phyloP scores from a whole-genome alignment of 129 eudicot species.

The Tagetes patula region DNA sequence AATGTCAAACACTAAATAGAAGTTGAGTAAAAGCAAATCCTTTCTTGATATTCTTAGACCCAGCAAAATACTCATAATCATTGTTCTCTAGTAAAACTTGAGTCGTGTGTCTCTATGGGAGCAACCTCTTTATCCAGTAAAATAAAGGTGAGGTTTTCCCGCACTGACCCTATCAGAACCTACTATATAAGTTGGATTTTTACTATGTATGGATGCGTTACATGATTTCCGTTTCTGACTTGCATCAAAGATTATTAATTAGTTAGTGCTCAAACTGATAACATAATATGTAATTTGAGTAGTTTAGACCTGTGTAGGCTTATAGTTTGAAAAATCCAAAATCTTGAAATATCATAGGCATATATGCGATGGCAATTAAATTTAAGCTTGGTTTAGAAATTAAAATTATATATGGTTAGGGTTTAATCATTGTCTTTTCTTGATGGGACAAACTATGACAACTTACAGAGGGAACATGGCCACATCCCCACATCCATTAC shows the following conservation, averaged over 20 bases:
- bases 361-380: constrained; percentile 1
- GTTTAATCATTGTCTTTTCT: constrained; percentile 24
- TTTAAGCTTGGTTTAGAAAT: constrained; percentile 8
- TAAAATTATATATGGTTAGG: neutral
- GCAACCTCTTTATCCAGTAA: too few relatives aligned
- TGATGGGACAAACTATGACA: constrained; percentile 26
- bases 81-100: neutral
- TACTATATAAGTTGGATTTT: too few relatives aligned
- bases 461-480: constrained; percentile 27
- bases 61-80: neutral
- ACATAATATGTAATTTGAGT: neutral
- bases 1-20: constrained; percentile 9
- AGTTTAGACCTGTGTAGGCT: neutral
- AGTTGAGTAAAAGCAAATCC: neutral
- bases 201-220: neutral
- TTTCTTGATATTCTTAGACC: constrained; percentile 15
- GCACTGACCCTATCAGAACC: too few relatives aligned
- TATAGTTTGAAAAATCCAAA: neutral
- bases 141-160: too few relatives aligned
- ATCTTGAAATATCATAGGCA: neutral
- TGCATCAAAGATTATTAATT: neutral
- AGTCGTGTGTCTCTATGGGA: too few relatives aligned
- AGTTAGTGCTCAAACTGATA: constrained; percentile 14
- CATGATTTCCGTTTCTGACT: neutral
- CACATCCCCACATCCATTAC: constrained; percentile 29